Percentiles rank a stretch among this genome's conserved stretches.
Evolutionary conservation across 2,329 filamentous ascomycete genomes (phyloP).

Genomic region (Aspergillus brunneoviolaceus): DNA sequence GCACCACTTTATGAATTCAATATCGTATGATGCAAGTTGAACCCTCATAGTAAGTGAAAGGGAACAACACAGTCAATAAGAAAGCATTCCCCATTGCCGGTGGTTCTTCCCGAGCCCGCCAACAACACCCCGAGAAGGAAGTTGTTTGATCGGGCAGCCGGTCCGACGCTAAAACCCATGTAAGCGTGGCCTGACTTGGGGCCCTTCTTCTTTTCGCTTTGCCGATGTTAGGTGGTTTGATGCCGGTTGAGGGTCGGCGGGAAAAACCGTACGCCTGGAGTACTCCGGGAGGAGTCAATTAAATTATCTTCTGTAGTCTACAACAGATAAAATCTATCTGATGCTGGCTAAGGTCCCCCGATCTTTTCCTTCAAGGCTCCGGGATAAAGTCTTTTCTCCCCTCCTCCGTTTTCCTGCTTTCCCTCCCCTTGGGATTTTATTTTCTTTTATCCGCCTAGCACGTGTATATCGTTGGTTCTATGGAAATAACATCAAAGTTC

Average conservation of each 20-base stretch:
- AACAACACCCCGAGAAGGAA: constrained; percentile 3
- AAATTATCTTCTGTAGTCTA: too few relatives aligned
- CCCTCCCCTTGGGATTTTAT: neutral
- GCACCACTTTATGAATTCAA: too few relatives aligned
- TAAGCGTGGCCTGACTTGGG: constrained; percentile 9
- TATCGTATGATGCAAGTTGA: too few relatives aligned
- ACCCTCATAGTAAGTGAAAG: neutral
- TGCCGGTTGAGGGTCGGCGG: constrained; percentile 2
- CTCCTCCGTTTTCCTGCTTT: neutral
- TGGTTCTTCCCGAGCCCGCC: neutral
- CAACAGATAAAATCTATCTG: too few relatives aligned
- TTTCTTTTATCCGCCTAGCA: neutral
- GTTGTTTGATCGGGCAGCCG: constrained; percentile 18
- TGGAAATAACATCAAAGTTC: neutral
- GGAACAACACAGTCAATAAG: neutral
- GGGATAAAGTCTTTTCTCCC: constrained; percentile 6
- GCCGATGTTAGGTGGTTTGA: constrained; percentile 9
- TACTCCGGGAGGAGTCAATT: neutral
- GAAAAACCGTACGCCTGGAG: neutral
- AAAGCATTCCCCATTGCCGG: neutral
- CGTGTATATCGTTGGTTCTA: neutral
- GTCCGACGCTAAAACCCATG: constrained; percentile 6
- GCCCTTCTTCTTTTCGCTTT: constrained; percentile 2
- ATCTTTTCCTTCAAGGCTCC: neutral
- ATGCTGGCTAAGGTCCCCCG: neutral